A percentile compares a stretch with the other conserved stretches of the same genome.
Conservation (phyloP, 1,284 basidiomycete genomes). For the Puccinia coronata region DNA sequence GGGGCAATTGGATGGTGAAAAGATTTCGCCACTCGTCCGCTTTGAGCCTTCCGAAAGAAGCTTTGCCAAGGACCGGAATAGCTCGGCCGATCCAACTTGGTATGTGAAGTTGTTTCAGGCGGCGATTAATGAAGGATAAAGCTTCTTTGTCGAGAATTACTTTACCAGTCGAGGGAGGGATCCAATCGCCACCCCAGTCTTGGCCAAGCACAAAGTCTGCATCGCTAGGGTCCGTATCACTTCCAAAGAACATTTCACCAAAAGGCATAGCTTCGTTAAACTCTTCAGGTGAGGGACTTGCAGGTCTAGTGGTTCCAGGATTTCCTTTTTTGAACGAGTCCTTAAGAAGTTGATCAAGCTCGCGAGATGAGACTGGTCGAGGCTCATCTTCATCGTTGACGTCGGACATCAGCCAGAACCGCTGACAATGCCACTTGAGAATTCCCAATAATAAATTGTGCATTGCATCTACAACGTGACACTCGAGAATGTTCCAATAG, state of each 20-base stretch:
- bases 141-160: conserved; percentile 6
- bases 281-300: background rate
- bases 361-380: background rate
- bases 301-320: background rate
- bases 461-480: conserved; percentile 46
- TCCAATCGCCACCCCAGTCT: conserved; percentile 31
- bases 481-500: conserved; percentile 41
- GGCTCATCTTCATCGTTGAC: conserved; percentile 4
- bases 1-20: conserved; percentile 25
- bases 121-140: conserved; percentile 15
- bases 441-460: conserved; percentile 35
- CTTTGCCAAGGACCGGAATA: conserved; percentile 40
- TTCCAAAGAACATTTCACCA: conserved; percentile 5
- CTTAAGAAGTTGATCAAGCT: background rate
- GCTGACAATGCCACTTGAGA: too few relatives aligned
- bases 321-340: background rate
- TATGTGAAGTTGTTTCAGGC: background rate
- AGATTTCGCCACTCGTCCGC: conserved; percentile 30
- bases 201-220: conserved; percentile 8
- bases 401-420: conserved; percentile 43
- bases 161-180: background rate
- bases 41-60: conserved; percentile 26
- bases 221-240: background rate
- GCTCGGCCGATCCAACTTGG: conserved; percentile 33
- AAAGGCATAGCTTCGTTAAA: background rate